Evolutionary conservation across 2,329 filamentous ascomycete species (phyloP).

Genomic region (Phialophora chinensis): DNA sequence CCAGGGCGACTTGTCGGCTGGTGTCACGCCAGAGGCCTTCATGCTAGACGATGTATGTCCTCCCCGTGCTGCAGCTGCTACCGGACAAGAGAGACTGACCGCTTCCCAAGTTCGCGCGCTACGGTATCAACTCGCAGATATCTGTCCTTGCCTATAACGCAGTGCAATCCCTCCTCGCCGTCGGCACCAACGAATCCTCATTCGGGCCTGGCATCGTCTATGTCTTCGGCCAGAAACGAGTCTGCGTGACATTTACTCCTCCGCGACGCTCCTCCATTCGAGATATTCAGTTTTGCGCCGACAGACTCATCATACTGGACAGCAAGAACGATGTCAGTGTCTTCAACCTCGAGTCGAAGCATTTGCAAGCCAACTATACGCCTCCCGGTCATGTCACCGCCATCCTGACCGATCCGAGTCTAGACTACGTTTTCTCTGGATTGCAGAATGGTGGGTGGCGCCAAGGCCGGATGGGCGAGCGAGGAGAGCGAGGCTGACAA

Average conservation of each 20-base stretch:
- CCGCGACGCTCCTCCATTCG: constrained; percentile 75
- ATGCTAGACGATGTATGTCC: constrained; percentile 74
- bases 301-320: constrained; percentile 84
- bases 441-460: constrained; percentile 66
- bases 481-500: constrained; percentile 19
- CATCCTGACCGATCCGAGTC: constrained; percentile 81
- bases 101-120: constrained; percentile 65
- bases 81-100: constrained; percentile 27
- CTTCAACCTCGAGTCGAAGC: constrained; percentile 77
- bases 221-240: constrained; percentile 80
- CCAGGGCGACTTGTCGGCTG: constrained; percentile 85
- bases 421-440: constrained; percentile 92
- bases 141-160: constrained; percentile 90
- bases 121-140: constrained; percentile 77
- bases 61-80: constrained; percentile 37
- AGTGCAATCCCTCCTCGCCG: constrained; percentile 87
- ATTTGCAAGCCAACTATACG: constrained; percentile 70
- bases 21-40: constrained; percentile 78
- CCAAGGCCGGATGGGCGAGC: background rate
- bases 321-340: constrained; percentile 82
- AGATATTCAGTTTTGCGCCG: constrained; percentile 80
- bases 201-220: constrained; percentile 89
- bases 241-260: constrained; percentile 75
- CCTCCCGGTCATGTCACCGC: constrained; percentile 77
- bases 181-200: constrained; percentile 86